phyloP scores from a whole-genome alignment of 305 asterid species.

The Ajuga reptans region DNA sequence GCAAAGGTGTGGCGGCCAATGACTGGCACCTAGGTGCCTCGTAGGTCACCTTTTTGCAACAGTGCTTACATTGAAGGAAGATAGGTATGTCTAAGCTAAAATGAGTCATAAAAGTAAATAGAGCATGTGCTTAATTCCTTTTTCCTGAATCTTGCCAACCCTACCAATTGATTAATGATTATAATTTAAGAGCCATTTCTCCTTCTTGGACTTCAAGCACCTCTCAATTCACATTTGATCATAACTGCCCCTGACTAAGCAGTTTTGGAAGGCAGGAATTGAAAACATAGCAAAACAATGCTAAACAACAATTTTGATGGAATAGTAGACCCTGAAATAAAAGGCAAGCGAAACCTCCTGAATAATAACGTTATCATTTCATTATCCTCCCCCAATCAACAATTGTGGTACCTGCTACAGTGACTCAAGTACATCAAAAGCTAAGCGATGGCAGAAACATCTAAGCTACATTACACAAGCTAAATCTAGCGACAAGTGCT shows the following conservation, averaged over 20 bases:
- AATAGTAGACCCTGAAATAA: not conserved
- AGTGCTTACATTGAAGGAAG: not conserved
- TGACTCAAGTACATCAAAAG: not conserved
- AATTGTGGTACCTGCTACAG: not conserved
- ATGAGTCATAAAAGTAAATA: not conserved
- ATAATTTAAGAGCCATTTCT: not conserved
- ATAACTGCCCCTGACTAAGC: not conserved
- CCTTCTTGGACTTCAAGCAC: not conserved
- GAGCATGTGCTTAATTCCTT: constrained; percentile 4
- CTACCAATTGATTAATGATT: not conserved
- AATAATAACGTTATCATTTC: not conserved
- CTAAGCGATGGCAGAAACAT: not conserved
- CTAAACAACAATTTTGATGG: not conserved
- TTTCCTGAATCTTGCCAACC: not conserved
- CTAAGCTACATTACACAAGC: constrained; percentile 12
- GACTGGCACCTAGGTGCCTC: not conserved
- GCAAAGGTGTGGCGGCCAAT: not conserved
- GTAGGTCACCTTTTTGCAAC: not conserved
- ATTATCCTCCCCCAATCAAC: not conserved
- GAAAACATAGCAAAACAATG: not conserved
- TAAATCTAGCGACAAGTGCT: not conserved
- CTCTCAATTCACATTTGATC: not conserved
- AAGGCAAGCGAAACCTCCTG: not conserved
- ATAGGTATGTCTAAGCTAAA: not conserved
- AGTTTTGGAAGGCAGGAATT: not conserved